Conservation (phyloP, 2,329 filamentous ascomycete species). For the Aspergillus aculeatus region DNA sequence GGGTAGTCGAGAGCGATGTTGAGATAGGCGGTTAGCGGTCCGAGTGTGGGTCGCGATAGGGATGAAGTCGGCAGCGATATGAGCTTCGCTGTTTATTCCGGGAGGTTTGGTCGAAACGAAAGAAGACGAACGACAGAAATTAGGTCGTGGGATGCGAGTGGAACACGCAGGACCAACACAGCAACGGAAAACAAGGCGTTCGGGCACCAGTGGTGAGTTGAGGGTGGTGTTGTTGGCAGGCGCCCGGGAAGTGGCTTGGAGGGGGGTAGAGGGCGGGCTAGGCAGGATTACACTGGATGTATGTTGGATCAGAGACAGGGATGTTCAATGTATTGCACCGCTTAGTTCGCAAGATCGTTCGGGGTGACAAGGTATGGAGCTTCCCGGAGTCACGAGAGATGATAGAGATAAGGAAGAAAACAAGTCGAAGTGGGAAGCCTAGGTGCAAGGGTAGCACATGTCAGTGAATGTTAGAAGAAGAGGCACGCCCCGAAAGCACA, state of each 20-base stretch:
- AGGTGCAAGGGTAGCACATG: constrained; percentile 2
- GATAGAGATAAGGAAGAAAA: constrained; percentile 7
- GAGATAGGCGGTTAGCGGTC: not conserved
- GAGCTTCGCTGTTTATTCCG: constrained; percentile 1
- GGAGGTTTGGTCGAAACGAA: constrained; percentile 12
- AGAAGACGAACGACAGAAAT: constrained; percentile 7
- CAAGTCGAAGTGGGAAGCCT: constrained; percentile 9
- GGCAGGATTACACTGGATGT: constrained; percentile 21
- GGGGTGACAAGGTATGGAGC: constrained; percentile 14
- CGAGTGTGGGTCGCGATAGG: constrained; percentile 1
- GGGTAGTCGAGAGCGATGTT: not conserved
- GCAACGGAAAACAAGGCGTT: constrained; percentile 34
- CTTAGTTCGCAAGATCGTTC: constrained; percentile 20
- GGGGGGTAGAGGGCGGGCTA: constrained; percentile 16
- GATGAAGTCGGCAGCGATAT: constrained; percentile 20
- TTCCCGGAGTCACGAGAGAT: constrained; percentile 13
- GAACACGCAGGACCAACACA: constrained; percentile 25
- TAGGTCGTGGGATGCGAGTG: constrained; percentile 6
- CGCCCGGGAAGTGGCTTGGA: constrained; percentile 29
- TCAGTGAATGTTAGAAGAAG: not conserved
- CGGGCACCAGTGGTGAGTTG: constrained; percentile 34
- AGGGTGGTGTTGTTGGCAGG: constrained; percentile 30
- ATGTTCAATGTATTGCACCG: constrained; percentile 30
- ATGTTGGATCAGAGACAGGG: constrained; percentile 35
- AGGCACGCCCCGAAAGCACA: constrained; percentile 13